These are phyloP conservation scores for Lophium mytilinum DNA, from an alignment of 495 filamentous ascomycete genomes.

Conservation along the genomic window DNA sequence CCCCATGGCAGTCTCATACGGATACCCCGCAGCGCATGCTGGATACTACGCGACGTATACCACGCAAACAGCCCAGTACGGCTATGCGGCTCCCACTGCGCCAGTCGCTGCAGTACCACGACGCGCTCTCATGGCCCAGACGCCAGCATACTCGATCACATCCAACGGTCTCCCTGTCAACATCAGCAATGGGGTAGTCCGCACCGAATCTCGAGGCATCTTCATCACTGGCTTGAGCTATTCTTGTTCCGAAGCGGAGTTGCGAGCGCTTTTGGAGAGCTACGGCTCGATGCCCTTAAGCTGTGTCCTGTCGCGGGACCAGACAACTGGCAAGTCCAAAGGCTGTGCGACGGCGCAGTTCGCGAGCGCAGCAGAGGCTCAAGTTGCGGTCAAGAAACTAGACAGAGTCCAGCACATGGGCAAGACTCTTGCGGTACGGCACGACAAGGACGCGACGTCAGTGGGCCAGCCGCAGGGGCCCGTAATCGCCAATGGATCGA, in stretches of 20 bases:
- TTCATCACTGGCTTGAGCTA: slow-evolving; percentile 30
- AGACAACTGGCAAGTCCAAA: slow-evolving; percentile 19
- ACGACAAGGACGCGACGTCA: slow-evolving; percentile 26
- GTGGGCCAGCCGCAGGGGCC: slow-evolving; percentile 22
- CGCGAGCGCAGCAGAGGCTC: slow-evolving; percentile 19
- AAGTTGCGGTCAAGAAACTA: slow-evolving; percentile 18
- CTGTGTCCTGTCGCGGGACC: slow-evolving; percentile 20
- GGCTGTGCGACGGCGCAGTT: slow-evolving; percentile 27
- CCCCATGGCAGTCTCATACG: neutral
- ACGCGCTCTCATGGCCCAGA: neutral
- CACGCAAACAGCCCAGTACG: neutral
- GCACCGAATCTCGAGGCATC: slow-evolving; percentile 28
- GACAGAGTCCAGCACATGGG: slow-evolving; percentile 16
- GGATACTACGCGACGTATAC: neutral
- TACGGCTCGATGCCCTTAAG: slow-evolving; percentile 9
- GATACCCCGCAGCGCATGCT: neutral
- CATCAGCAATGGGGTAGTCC: slow-evolving; percentile 16
- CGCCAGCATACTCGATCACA: slow-evolving; percentile 17
- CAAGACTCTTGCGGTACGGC: slow-evolving; percentile 23
- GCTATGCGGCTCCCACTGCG: slow-evolving; percentile 1
- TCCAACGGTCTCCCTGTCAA: slow-evolving; percentile 26
- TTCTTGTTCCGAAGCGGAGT: slow-evolving; percentile 12
- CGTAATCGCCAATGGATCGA: slow-evolving; percentile 21
- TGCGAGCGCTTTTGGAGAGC: slow-evolving; percentile 18
- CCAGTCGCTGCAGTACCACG: neutral